A percentile compares a stretch with the other conserved stretches of the same genome.
Conservation (phyloP, 306 rosid species). For the Glycine latifolia region DNA sequence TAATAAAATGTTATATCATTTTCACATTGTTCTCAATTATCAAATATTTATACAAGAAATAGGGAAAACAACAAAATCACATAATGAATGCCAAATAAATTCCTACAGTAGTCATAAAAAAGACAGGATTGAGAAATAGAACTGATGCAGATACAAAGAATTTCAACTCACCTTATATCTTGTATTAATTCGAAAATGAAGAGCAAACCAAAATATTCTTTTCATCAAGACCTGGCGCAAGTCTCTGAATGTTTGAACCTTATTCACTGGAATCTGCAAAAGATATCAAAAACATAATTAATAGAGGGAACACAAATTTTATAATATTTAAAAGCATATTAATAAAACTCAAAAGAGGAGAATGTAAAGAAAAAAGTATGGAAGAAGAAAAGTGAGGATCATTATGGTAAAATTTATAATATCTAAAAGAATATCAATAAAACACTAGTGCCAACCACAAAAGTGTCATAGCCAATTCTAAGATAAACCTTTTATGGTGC, state of each 20-base stretch:
- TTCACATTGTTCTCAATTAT: neutral
- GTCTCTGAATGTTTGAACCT: slow-evolving; percentile 84
- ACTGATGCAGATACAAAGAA: slow-evolving; percentile 18
- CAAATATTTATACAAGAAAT: neutral
- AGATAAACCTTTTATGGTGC: no score
- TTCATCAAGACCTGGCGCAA: slow-evolving; percentile 96
- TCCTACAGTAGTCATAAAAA: slow-evolving; percentile 18
- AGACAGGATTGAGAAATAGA: slow-evolving; percentile 24
- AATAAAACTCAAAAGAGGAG: slow-evolving; percentile 5
- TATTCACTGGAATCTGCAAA: slow-evolving; percentile 93
- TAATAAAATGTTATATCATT: neutral
- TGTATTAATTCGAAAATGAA: slow-evolving; percentile 97
- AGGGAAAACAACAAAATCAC: slow-evolving; percentile 8
- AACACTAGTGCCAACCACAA: no score
- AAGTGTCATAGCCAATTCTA: no score
- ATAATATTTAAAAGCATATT: slow-evolving; percentile 17
- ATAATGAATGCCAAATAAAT: slow-evolving; percentile 10
- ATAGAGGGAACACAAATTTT: neutral
- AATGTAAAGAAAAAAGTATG: slow-evolving; percentile 13
- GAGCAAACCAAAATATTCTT: slow-evolving; percentile 94
- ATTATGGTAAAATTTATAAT: no score
- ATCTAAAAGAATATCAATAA: no score
- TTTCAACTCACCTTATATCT: slow-evolving; percentile 83
- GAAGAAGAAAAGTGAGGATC: slow-evolving; percentile 31
- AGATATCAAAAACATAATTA: slow-evolving; percentile 31